Evolutionary conservation across 257 asterid species (phyloP), one percentile per base, ranked within the genome.

Genomic region (Solanum stenotomum): DNA sequence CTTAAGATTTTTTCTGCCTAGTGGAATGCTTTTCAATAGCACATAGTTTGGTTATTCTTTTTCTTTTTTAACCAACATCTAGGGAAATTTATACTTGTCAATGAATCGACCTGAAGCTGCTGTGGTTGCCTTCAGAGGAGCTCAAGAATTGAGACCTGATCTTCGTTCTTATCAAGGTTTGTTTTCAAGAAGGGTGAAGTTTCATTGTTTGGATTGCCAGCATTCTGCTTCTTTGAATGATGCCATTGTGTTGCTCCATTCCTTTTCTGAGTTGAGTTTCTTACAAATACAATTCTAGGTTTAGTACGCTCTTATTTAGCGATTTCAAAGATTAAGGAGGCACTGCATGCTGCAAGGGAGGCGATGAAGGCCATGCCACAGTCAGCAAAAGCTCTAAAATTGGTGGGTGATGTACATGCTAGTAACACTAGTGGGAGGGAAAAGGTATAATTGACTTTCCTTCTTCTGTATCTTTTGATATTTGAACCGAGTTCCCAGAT

Each of bases 301-400:
- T 90, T 97, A 89, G 99, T 97, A 86, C 96, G 99, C 83, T 94
- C 96, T 42, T 94, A 94, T 93, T 92, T 97, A 87, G 96, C 95
- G 35, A 93, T 97, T 85, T 94, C 98, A 22, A 97, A 97, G 93
- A 90, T 94, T 91, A 96, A 94, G 92, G 99, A 97, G 89, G 99
- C 99, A 77, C 89, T 97, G 90, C 95, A 92, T 94, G 94, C 96
- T 70, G 98, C 99, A 85, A 93, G 99, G 91, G 99, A 97, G 89
- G 99, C 99, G 89, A 95, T 97, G 99, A 97, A 95, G 91, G 97
- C 98, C 40, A 95, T 97, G 98, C 99, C 99, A 72, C 99, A 97
- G 89, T 97, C 99, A 2, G 97, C 99, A 35, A 97, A 97, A 94
- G 98, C 96, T 87, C 91, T 97, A 87, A 97, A 97, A 93, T 91